Percentiles rank a stretch among this genome's conserved stretches.
Evolutionary conservation across 2,329 filamentous ascomycete genomes (phyloP).

Genomic region (Colletotrichum liriopes): DNA sequence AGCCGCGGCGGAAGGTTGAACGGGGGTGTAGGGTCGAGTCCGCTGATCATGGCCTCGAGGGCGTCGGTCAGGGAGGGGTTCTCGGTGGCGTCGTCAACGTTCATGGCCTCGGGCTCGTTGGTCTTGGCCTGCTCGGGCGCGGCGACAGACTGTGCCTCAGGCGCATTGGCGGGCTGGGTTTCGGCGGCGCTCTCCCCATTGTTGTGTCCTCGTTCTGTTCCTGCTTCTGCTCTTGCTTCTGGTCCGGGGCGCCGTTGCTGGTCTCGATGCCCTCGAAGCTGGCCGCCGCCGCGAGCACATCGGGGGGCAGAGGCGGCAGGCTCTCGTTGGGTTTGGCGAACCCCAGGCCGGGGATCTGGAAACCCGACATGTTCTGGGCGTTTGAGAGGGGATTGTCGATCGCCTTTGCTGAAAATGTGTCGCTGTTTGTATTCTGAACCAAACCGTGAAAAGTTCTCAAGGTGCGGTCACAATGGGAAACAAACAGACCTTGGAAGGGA

Average conservation of each 20-base stretch:
- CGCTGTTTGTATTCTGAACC: no score
- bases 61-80: conserved; percentile 59
- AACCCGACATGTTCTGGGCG: conserved; percentile 55
- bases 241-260: not conserved
- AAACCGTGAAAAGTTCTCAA: not conserved
- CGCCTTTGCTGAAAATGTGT: not conserved
- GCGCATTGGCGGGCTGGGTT: not conserved
- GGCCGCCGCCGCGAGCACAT: conserved; percentile 51
- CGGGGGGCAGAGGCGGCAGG: conserved; percentile 56
- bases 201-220: conserved; percentile 26
- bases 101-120: conserved; percentile 53
- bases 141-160: conserved; percentile 26
- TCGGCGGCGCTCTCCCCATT: conserved; percentile 22
- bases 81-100: conserved; percentile 54
- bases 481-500: not conserved
- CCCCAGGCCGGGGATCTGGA: conserved; percentile 61
- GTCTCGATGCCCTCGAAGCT: conserved; percentile 42
- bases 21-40: conserved; percentile 48
- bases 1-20: not conserved
- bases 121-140: not conserved
- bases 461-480: not conserved
- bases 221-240: not conserved
- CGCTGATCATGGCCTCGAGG: conserved; percentile 61
- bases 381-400: no score
- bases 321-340: conserved; percentile 61